Base-by-base conservation (phyloP, 352 stramenopile species). In the Globisporangium cystogenes region DNA sequence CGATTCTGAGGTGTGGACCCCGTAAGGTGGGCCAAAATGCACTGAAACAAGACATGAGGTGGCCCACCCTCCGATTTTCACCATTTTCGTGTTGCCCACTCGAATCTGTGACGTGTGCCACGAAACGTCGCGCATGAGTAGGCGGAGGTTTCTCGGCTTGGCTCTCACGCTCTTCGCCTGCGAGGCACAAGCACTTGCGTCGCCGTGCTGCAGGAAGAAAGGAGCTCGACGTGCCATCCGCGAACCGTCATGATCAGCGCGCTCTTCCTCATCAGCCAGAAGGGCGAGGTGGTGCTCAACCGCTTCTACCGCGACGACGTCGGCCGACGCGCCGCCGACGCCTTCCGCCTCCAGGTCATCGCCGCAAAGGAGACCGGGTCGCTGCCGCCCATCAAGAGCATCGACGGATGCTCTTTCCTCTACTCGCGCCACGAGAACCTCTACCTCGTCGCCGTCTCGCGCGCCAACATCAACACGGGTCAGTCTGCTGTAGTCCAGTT, bases 381-480 rank as follows among this genome's bases (percentile, higher is more conserved):
- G 4, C 73, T 96, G 46, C 77, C 94, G 44, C 97, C 97, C 4
- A 88, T 99, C 29, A 97, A 97, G 62, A 82, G 86, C 50, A 96
- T 99, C 63, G 96, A 99, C 50, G 96, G 96, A 41, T 98, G 89
- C 67, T 98, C 93, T 44, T 99, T 99, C 76, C 70, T 99, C 16
- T 99, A 98, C 75, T 97, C 93, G 26, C 86, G 96, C 47, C 95
- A 98, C 55, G 83, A 98, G 55, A 98, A 99, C 61, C 88, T 99
- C 51, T 99, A 98, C 70, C 93, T 99, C 67, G 96, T 99, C 39
- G 96, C 95, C 5, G 80, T 99, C 50, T 99, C 96, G 7, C 81
- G 95, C 41, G 93, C 85, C 57, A 99, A 99, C 66, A 96, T 98
- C 55, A 99, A 99, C 72, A 95, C 94, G 2, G 80, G 73, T 80